Evolutionary conservation across 2,329 filamentous ascomycete species (phyloP), one percentile per base, ranked within the genome.

Genomic region (Phialophora chinensis): DNA sequence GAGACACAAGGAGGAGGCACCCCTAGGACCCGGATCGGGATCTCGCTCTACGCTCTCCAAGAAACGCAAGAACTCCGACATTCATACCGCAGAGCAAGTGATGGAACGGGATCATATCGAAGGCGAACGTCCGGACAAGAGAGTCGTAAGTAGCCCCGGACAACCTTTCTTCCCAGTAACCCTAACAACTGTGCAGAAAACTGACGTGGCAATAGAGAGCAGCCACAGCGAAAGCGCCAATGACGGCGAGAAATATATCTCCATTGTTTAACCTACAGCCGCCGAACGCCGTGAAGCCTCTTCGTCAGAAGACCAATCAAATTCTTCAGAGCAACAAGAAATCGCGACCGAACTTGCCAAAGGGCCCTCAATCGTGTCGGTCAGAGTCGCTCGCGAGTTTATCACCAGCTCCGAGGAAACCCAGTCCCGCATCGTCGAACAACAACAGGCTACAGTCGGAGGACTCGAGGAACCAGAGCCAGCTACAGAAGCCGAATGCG

Each of bases 171-270:
- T n/a, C 50, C 1, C 10, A 33, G 25, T 17, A 7, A 17, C 47
- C 17, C 42, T 60, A 60, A 60, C n/a, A 44, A 10, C 14, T 25
- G 17, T 20, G 17, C 44, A 35, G 57, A 50, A 58, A 35, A 14
- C 57, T 60, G 25, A 60, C 57, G 25, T 23, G 7, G 14, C 12
- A n/a, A 33, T 31, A 59, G 57, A 60, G 47, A 60, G 31, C n/a
- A 50, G 12, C 7, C 11, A 42, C 17, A 27, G 20, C 27, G 42
- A 8, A 29, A 31, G 31, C 12, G 12, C 14, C 14, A 7, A 12
- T 23, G n/a, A 35, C n/a, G 10, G 12, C 57, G 17, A 50, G 33
- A 2, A 7, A 14, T 20, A 31, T 17, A 17, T n/a, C 38, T 42
- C 38, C 14, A 42, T 42, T 17, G 17, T 17, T 17, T 17, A 42